Conservation (phyloP, 2,329 filamentous ascomycete genomes). For the Sarocladiaceae sp. region DNA sequence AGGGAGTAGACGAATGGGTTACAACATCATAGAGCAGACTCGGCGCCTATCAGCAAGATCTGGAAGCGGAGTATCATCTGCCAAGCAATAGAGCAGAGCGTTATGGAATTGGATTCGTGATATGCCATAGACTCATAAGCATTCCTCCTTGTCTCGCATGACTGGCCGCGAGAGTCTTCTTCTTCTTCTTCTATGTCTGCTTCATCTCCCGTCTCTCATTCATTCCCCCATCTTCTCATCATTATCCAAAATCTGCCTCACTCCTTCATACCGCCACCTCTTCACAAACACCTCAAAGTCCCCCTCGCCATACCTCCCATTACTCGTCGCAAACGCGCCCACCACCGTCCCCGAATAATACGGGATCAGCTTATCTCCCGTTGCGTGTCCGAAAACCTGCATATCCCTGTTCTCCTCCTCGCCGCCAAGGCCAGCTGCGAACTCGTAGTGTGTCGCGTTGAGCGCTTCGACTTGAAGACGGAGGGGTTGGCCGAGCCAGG, state of each 20-base stretch:
- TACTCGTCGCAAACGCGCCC: constrained; percentile 46
- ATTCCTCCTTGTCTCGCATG: no score
- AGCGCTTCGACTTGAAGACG: constrained; percentile 1
- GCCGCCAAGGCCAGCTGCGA: constrained; percentile 18
- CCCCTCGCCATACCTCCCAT: constrained; percentile 35
- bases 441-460: constrained; percentile 6
- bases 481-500: background rate
- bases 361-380: constrained; percentile 32
- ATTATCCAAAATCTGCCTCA: constrained; percentile 3
- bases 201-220: no score
- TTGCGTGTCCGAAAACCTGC: constrained; percentile 26
- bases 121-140: no score
- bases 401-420: constrained; percentile 25
- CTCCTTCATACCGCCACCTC: constrained; percentile 37
- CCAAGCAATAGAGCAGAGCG: no score
- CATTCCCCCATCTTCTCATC: constrained; percentile 4
- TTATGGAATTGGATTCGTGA: no score
- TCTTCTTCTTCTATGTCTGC: no score
- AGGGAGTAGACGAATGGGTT: background rate
- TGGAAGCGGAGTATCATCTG: no score
- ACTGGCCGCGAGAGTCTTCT: no score
- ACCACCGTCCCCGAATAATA: constrained; percentile 26
- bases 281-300: constrained; percentile 35
- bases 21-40: background rate
- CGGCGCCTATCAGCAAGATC: no score